phyloP scores from a whole-genome alignment of 164 flowering plant genomes.

The Stephania cephalantha region DNA sequence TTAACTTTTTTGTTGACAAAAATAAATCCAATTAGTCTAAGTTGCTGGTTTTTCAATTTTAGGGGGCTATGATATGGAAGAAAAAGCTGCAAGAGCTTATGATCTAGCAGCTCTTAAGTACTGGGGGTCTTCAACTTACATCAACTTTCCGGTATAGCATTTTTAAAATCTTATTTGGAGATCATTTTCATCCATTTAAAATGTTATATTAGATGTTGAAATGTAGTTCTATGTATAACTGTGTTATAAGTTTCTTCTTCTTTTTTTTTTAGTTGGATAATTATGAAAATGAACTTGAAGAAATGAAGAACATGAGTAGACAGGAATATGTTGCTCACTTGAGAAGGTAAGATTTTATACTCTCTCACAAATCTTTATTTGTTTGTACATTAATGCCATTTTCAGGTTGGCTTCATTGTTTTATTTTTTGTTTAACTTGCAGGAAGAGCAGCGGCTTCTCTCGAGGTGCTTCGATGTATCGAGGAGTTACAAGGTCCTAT shows the following conservation, averaged over 20 bases:
- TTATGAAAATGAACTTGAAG: conserved; percentile 62
- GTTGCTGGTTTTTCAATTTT: not conserved
- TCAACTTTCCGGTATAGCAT: conserved; percentile 61
- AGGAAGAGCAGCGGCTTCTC: conserved; percentile 95
- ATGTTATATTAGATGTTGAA: conserved; percentile 2
- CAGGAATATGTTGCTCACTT: conserved; percentile 86
- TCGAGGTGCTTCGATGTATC: conserved; percentile 84
- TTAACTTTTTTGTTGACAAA: not conserved
- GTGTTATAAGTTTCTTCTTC: not conserved
- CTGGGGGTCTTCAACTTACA: conserved; percentile 84
- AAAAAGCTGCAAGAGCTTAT: conserved; percentile 89
- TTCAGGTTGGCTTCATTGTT: not conserved
- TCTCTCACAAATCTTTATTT: not conserved
- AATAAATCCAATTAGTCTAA: not conserved
- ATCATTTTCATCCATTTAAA: not conserved
- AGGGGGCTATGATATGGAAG: conserved; percentile 96
- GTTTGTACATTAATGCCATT: too few species aligned
- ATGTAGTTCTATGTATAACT: not conserved
- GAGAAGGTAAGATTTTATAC: conserved; percentile 44
- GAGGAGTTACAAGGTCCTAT: conserved; percentile 90
- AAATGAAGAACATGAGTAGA: conserved; percentile 89
- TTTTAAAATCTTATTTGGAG: not conserved
- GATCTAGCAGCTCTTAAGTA: conserved; percentile 90
- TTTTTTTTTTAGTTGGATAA: conserved; percentile 49
- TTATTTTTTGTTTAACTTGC: conserved; percentile 8